These are phyloP conservation scores for Agaricus blazei DNA, from an alignment of 768 basidiomycete species.

Conservation along the genomic window DNA sequence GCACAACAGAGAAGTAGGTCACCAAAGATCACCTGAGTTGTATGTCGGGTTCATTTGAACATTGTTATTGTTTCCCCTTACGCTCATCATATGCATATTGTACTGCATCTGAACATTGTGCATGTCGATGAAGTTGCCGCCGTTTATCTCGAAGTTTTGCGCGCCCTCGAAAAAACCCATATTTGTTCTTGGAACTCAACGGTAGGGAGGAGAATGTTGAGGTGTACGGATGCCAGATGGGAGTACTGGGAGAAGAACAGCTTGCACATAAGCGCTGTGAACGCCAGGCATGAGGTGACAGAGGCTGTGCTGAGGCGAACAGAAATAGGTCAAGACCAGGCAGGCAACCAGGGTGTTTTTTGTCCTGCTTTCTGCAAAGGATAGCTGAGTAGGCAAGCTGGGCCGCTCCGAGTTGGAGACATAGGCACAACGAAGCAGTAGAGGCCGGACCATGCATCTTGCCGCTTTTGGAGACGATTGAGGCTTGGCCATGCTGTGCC, in stretches of 20 bases:
- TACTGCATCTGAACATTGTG: neutral
- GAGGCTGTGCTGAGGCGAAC: too few relatives aligned
- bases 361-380: too few relatives aligned
- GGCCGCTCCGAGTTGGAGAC: too few relatives aligned
- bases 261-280: too few relatives aligned
- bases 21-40: neutral
- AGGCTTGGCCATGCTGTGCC: too few relatives aligned
- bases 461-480: too few relatives aligned
- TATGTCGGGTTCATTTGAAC: neutral
- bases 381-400: too few relatives aligned
- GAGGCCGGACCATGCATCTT: too few relatives aligned
- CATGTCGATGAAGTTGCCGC: constrained; percentile 6
- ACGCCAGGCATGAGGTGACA: too few relatives aligned
- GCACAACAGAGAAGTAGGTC: neutral
- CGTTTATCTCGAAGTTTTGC: constrained; percentile 4
- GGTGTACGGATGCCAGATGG: neutral
- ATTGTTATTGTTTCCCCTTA: neutral
- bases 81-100: neutral
- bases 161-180: constrained; percentile 7
- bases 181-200: neutral
- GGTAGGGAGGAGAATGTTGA: neutral
- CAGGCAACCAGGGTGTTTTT: too few relatives aligned
- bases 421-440: too few relatives aligned
- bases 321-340: too few relatives aligned
- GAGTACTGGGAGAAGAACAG: neutral